phyloP scores from a whole-genome alignment of 108 stramenopile species.

The Nannochloropsis granulata region DNA sequence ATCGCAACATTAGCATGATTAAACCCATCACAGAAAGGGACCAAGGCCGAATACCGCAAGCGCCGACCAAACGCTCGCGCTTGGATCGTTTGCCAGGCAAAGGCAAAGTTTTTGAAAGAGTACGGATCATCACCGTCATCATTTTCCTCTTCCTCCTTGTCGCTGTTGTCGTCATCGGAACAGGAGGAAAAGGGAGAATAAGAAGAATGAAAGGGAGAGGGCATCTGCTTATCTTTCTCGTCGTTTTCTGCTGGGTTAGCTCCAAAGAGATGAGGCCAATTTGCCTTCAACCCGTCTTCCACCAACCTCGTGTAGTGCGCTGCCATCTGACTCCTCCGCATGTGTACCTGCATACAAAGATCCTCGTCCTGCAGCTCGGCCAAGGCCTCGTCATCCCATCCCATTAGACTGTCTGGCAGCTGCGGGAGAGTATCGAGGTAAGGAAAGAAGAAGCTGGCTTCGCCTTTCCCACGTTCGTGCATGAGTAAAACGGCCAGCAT shows the following conservation, averaged over 20 bases:
- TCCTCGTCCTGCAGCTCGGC: constrained; percentile 32
- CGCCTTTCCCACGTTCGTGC: constrained; percentile 31
- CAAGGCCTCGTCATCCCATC: constrained; percentile 28
- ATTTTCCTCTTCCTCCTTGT: not conserved
- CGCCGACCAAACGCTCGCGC: constrained; percentile 48
- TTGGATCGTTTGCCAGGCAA: constrained; percentile 41
- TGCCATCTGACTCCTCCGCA: not conserved
- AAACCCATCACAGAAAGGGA: constrained; percentile 50
- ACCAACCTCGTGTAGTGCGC: constrained; percentile 15
- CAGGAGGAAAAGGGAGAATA: not conserved
- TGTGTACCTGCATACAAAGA: constrained; percentile 2
- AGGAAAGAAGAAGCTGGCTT: constrained; percentile 40
- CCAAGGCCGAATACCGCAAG: constrained; percentile 45
- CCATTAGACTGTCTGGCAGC: constrained; percentile 11
- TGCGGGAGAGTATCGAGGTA: constrained; percentile 37
- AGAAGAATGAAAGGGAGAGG: not conserved
- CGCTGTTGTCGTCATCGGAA: not conserved
- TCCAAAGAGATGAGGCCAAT: not conserved
- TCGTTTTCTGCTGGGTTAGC: not conserved
- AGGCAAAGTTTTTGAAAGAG: constrained; percentile 35
- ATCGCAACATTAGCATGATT: constrained; percentile 45
- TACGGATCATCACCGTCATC: constrained; percentile 16
- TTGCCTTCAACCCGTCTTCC: not conserved
- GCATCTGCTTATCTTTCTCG: not conserved
- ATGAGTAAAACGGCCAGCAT: constrained; percentile 39